phyloP scores from a whole-genome alignment of 805 yeast genomes.

The Candida sanyiensis region DNA sequence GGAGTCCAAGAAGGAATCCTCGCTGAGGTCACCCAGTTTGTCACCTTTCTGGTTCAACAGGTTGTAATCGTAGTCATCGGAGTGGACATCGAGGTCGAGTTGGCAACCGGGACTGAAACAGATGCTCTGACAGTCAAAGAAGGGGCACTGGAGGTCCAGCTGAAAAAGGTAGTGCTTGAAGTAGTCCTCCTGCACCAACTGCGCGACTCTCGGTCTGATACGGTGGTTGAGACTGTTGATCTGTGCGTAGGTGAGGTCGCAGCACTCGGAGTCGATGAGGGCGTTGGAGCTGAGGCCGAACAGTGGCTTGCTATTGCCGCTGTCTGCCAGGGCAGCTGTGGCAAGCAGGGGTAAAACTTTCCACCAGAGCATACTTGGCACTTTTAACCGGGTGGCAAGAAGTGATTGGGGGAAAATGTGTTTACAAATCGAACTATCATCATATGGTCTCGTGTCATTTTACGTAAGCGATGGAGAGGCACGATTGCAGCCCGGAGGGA shows the following conservation, averaged over 20 bases:
- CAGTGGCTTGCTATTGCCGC: conserved; percentile 6
- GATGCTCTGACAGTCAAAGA: conserved; percentile 64
- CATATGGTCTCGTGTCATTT: conserved; percentile 10
- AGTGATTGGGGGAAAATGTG: not conserved
- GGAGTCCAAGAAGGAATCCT: conserved; percentile 33
- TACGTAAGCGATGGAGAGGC: conserved; percentile 1
- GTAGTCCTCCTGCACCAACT: conserved; percentile 67
- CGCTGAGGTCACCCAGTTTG: conserved; percentile 40
- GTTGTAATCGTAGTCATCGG: conserved; percentile 24
- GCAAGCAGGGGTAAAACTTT: not conserved
- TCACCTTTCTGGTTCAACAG: conserved; percentile 27
- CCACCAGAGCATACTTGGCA: conserved; percentile 6
- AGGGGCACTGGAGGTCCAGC: conserved; percentile 76
- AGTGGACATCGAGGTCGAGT: conserved; percentile 27
- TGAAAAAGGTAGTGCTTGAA: conserved; percentile 70
- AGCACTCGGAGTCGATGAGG: conserved; percentile 24
- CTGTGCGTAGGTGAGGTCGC: conserved; percentile 39
- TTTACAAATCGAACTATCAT: not conserved
- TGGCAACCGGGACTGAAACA: conserved; percentile 28
- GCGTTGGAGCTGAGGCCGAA: conserved; percentile 17
- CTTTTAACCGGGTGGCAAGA: not conserved
- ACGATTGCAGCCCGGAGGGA: too few relatives aligned
- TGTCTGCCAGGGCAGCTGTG: conserved; percentile 7
- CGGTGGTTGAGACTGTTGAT: conserved; percentile 46
- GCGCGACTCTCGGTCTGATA: conserved; percentile 50